Percentiles rank a stretch among this genome's conserved stretches.
Conservation (phyloP, 2,329 filamentous ascomycete species). For the Phoma sp. region DNA sequence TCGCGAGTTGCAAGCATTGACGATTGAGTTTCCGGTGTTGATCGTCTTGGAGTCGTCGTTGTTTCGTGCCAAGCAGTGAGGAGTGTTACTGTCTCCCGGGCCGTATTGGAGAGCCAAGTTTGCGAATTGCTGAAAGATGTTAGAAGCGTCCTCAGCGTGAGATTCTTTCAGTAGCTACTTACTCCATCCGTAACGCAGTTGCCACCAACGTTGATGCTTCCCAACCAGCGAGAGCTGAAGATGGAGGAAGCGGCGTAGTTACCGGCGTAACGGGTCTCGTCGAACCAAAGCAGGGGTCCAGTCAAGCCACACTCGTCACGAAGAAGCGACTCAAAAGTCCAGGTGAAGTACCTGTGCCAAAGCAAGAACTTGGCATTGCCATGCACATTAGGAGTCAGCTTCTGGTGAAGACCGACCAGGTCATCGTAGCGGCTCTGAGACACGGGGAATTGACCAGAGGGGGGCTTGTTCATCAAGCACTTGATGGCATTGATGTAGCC, state of each 20-base stretch:
- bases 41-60: slow-evolving; percentile 29
- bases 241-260: slow-evolving; percentile 36
- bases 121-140: slow-evolving; percentile 36
- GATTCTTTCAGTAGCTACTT: slow-evolving; percentile 18
- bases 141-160: not conserved
- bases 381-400: slow-evolving; percentile 40
- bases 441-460: slow-evolving; percentile 31
- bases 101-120: slow-evolving; percentile 40
- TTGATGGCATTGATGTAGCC: slow-evolving; percentile 35
- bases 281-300: slow-evolving; percentile 47
- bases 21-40: slow-evolving; percentile 21
- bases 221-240: slow-evolving; percentile 39
- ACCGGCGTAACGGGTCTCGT: slow-evolving; percentile 43
- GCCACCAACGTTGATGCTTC: slow-evolving; percentile 31
- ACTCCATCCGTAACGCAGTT: slow-evolving; percentile 43
- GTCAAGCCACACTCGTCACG: slow-evolving; percentile 51
- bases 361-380: slow-evolving; percentile 47
- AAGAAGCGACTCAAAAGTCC: slow-evolving; percentile 52
- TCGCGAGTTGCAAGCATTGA: slow-evolving; percentile 33
- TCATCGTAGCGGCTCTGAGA: slow-evolving; percentile 42
- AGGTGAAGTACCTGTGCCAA: slow-evolving; percentile 53
- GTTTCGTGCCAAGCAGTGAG: slow-evolving; percentile 43
- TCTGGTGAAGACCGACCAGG: slow-evolving; percentile 41
- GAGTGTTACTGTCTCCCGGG: slow-evolving; percentile 32
- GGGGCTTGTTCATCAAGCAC: slow-evolving; percentile 32